Evolutionary conservation across 352 stramenopile species (phyloP), one percentile per base, ranked within the genome.

Genomic region (Pythium graminicola): DNA sequence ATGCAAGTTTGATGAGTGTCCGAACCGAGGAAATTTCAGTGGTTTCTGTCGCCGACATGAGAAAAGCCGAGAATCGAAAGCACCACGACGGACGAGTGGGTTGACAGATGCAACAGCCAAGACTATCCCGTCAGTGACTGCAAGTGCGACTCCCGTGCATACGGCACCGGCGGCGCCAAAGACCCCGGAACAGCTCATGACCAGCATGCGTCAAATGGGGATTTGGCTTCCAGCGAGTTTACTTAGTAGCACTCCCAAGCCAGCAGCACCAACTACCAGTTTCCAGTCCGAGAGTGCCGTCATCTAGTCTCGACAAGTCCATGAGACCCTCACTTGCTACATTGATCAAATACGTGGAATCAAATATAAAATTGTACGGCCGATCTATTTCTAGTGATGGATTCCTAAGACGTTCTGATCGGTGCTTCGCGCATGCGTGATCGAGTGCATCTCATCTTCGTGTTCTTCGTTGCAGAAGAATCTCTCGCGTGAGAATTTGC

Each of bases 1-100:
- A 10, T 76, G 67, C 50, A 60, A 62, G 29, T 50, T 66, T 32
- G 31, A 40, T 1, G 36, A 51, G 16, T 76, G 67, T 41, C 39
- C 65, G 16, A 73, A 76, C 48, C 57, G 65, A 14, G 39, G 50
- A 24, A 61, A 67, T 24, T 43, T 49, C 5, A 50, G 53, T 2
- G 67, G 67, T 1, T 71, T 67, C 31, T 76, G 67, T 32, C 64
- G 67, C 5, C 62, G 66, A 11, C 65, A 73, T 52, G 54, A 73
- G 27, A 43, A 51, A 5, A 38, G 57, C 23, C 50, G 46, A 8
- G 29, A 56, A 24, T 17, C 31, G 0, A 58, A 58, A 33, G 16
- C 0, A 2, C 0, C 23, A 14, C 50, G 50, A 5, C 40, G 41
- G 23, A 16, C 9, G 9, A 26, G 28, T n/a, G 24, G 17, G 24